Evolutionary conservation across 2,329 filamentous ascomycete genomes (phyloP), one percentile per base, ranked within the genome.

Genomic region (Ascosphaera pollenicola): DNA sequence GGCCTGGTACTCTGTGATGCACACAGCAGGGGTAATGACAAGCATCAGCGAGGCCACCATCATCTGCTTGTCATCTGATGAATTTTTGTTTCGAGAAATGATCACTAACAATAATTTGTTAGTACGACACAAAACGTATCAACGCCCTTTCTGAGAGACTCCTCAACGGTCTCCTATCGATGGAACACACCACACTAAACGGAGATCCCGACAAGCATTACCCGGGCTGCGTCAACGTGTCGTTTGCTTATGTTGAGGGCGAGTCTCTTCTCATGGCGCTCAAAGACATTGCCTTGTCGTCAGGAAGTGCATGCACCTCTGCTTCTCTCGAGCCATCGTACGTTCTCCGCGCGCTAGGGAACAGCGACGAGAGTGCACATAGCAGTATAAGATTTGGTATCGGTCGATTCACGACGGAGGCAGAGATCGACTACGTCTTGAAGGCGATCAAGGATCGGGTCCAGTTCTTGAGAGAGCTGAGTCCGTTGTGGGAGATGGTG

Each of bases 321-420:
- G 89, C 89, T 0, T 98, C 89, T 1, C 65, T 98, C 26, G 89
- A 98, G 58, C 89, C 89, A 13, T 92, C 82, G 56, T 98, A 98
- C 57, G 89, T 98, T 36, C 70, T 98, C 21, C 76, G 89, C 41
- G 89, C 89, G 3, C 69, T 98, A 15, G 89, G 89, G 42, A 95
- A 80, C 66, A 94, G 84, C 48, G 89, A 98, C 51, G 89, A 98
- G 63, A 94, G 79, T 49, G 89, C 89, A 7, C 89, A 98, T 63
- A 93, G 83, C 61, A 93, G 84, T 64, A 98, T 98, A 50, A 74
- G 89, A 41, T 98, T 98, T 49, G 89, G 89, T 37, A 95, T 98
- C 52, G 89, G 89, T 21, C 78, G 89, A 6, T 98, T 95, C 62
- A 98, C 89, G 2, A 93, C 89, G 0, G 83, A 94, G 51, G 69